Base-by-base conservation (phyloP, 805 yeast species). In the Yarrowia osloensis region DNA sequence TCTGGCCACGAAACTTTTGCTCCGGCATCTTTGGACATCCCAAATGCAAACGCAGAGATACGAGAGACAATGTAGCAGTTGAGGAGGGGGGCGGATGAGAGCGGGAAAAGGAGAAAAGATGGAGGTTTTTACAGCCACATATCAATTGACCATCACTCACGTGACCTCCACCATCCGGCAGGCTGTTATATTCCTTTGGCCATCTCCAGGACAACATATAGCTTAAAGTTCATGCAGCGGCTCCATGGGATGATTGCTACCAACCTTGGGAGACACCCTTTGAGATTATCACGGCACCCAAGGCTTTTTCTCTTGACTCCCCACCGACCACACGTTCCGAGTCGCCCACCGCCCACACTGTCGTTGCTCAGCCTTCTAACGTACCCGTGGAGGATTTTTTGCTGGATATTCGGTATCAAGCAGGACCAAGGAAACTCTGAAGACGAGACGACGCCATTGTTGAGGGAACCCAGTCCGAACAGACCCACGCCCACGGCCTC, bases 371-470 rank as follows among this genome's bases (percentile, higher is more conserved):
- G 61, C 44, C 35, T 54, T 9, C 61, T 54, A 8, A 35, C 61
- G 61, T 54, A 54, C 61, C 61, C 61, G 44, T 54, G 61, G 61
- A 54, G 61, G 61, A 54, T 54, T 37, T 35, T 54, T 54, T 54
- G 61, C 61, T 54, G 61, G 61, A 54, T 54, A 54, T 54, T 54
- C 61, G 61, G 61, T 7, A 54, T 54, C 61, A 54, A 54, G 33
- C 61, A 37, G 44, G 61, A 54, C 61, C 7, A 29, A 54, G 61
- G 44, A 29, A 17, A 9, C 44, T 3, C 40, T 1, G 57, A 33
- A 4, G 57, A 50, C 15, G 61, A 54, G 44, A 35, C 31, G 22
- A 37, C 44, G 9, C 61, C 61, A 26, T 6, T 54, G 61, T 24
- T 54, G 44, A 54, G 61, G 44, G 61, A 54, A 52, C 8, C 42